Base-by-base conservation (phyloP, 108 stramenopile species). In the Nitzschia palea region DNA sequence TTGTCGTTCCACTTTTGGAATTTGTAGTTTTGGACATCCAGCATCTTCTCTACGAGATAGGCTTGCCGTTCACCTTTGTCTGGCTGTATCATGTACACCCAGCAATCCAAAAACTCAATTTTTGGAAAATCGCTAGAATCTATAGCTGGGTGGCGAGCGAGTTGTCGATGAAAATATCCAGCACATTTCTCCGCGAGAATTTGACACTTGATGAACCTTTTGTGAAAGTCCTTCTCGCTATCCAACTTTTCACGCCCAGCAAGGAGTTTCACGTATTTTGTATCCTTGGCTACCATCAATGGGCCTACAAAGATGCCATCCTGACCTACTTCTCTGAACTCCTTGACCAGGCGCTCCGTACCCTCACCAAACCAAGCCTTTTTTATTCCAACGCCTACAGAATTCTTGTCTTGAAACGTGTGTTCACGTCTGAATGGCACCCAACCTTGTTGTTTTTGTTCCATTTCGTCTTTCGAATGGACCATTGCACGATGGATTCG, bases 241-340 rank as follows among this genome's bases (percentile, higher is more conserved):
- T 33, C 54, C 0, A 78, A 56, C 20, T 64, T 62, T 44, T 82
- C 74, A 4, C 37, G 37, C 37, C 37, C 37, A 12, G 6, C 37
- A 6, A 40, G 12, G 37, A 6, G 10, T 6, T 40, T 6, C 6
- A 61, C 67, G 17, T 62, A 48, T 27, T 71, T 65, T 0, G 77
- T 82, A 56, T 82, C 81, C 48, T 82, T 82, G 0, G 78, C 81
- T 44, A 82, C 51, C 81, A 82, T 79, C 14, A 67, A 44, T 40
- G 31, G 43, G 25, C 37, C 37, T 6, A 40, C 74, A 71, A 1
- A 73, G 61, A 34, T 73, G 73, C 47, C 10, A 40, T 6, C 6
- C 37, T 6, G 12, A 12, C 12, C 12, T 12, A 40, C 37, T 12
- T 40, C 37, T 6, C 37, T 6, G 12, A 40, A 10, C 37, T 40